Percentiles rank a stretch among this genome's conserved stretches.
phyloP scores from a whole-genome alignment of 1,284 basidiomycete genomes.

The Stereum hirsutum region DNA sequence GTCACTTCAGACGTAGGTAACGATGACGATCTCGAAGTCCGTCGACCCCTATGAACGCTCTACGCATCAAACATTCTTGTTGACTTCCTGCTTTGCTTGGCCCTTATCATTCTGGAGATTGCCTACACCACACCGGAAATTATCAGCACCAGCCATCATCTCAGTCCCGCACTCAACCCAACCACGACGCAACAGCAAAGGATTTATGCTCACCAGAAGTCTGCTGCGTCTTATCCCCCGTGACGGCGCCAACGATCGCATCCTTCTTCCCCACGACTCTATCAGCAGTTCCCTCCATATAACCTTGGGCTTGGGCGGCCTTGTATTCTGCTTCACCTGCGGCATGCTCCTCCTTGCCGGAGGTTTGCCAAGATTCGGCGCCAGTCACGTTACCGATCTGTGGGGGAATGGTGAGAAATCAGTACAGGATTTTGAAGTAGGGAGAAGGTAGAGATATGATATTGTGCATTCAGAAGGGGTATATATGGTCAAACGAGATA shows the following conservation, averaged over 20 bases:
- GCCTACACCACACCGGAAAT: conserved; percentile 9
- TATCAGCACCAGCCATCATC: background rate
- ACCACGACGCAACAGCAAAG: too few relatives aligned
- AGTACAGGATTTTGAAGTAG: too few relatives aligned
- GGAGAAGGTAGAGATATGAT: too few relatives aligned
- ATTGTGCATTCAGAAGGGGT: too few relatives aligned
- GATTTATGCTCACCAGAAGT: conserved; percentile 30
- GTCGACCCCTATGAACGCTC: too few relatives aligned
- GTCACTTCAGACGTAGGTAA: too few relatives aligned
- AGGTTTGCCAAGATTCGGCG: conserved; percentile 16
- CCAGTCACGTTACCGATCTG: conserved; percentile 8
- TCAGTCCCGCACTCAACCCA: background rate
- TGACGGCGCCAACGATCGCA: conserved; percentile 52
- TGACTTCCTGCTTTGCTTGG: conserved; percentile 24
- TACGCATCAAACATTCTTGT: too few relatives aligned
- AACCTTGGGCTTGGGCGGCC: conserved; percentile 45
- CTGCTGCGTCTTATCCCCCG: conserved; percentile 58
- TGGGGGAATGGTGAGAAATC: conserved; percentile 5
- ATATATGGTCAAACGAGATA: too few relatives aligned
- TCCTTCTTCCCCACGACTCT: conserved; percentile 59
- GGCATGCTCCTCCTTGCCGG: conserved; percentile 60
- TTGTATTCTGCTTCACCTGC: conserved; percentile 56
- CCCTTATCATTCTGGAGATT: conserved; percentile 32
- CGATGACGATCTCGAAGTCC: too few relatives aligned
- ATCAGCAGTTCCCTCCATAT: conserved; percentile 49